These are phyloP conservation scores for Xylaria castorea DNA, from an alignment of 495 filamentous ascomycete species.

Conservation along the genomic window DNA sequence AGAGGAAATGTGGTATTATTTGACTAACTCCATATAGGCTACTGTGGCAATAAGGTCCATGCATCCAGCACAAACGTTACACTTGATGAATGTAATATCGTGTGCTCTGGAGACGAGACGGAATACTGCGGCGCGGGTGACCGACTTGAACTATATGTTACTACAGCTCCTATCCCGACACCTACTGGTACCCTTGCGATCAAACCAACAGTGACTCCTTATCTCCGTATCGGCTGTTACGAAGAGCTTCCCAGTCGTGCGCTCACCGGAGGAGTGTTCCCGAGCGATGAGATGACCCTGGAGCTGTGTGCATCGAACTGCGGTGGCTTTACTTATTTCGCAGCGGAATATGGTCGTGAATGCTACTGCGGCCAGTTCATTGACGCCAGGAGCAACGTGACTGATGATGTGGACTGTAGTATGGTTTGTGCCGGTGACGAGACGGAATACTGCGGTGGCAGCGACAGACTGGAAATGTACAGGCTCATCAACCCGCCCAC, in stretches of 20 bases:
- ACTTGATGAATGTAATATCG: constrained; percentile 55
- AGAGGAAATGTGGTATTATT: background rate
- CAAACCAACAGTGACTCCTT: constrained; percentile 45
- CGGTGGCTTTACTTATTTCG: constrained; percentile 43
- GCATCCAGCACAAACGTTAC: constrained; percentile 47
- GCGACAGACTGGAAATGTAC: constrained; percentile 44
- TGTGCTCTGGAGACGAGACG: constrained; percentile 53
- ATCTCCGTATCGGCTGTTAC: constrained; percentile 50
- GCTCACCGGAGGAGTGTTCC: constrained; percentile 42
- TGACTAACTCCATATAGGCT: constrained; percentile 40
- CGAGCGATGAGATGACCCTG: constrained; percentile 44
- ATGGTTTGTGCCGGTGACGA: constrained; percentile 41
- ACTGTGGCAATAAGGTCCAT: constrained; percentile 56
- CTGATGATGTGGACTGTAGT: constrained; percentile 43
- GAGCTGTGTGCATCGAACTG: constrained; percentile 44
- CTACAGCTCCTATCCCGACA: constrained; percentile 42
- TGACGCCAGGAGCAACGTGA: constrained; percentile 37
- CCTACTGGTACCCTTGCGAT: constrained; percentile 43
- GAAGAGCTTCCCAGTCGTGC: constrained; percentile 53
- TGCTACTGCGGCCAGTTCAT: constrained; percentile 50
- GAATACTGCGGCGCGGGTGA: constrained; percentile 56
- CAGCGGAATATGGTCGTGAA: constrained; percentile 45
- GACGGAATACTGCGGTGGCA: constrained; percentile 47
- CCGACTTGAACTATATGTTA: constrained; percentile 54
- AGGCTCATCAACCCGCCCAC: constrained; percentile 30